Conservation (phyloP, 805 yeast species). For the Saccharomycopsis synnaedendra region DNA sequence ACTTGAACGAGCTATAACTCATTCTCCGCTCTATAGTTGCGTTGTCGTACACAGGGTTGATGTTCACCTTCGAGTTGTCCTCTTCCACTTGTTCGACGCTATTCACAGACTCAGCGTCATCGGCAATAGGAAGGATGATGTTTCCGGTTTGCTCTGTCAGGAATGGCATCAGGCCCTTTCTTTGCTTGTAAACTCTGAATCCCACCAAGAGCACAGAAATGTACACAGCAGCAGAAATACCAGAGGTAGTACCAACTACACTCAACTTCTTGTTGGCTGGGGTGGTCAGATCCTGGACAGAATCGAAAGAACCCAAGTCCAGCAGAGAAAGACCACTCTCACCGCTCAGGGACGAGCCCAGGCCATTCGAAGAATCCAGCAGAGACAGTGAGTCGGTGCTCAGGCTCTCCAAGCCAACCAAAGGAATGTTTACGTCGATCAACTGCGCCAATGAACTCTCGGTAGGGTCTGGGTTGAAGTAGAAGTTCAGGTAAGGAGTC, state of each 20-base stretch:
- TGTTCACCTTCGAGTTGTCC: conserved; percentile 7
- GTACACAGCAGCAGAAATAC: conserved; percentile 16
- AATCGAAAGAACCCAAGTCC: conserved; percentile 14
- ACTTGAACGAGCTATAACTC: conserved; percentile 15
- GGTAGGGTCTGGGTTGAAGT: conserved; percentile 46
- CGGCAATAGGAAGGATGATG: conserved; percentile 15
- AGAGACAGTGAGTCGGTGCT: conserved; percentile 5
- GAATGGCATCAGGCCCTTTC: conserved; percentile 16
- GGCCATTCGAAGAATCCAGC: not conserved
- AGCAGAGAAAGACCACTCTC: conserved; percentile 16
- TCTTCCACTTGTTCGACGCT: not conserved
- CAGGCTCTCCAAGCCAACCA: conserved; percentile 29
- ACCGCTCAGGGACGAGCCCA: conserved; percentile 9
- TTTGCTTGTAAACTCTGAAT: conserved; percentile 21
- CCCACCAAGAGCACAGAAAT: conserved; percentile 20
- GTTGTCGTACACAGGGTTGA: conserved; percentile 11
- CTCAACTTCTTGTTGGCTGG: conserved; percentile 23
- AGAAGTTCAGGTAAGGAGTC: conserved; percentile 41
- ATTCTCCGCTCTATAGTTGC: conserved; percentile 9
- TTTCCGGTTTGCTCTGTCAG: conserved; percentile 13
- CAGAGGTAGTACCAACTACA: conserved; percentile 30
- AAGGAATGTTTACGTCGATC: conserved; percentile 63
- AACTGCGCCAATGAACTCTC: conserved; percentile 47
- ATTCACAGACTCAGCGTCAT: not conserved
- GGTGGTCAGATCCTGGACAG: conserved; percentile 21